phyloP scores from a whole-genome alignment of 352 stramenopile genomes.

The Globisporangium ultimum region DNA sequence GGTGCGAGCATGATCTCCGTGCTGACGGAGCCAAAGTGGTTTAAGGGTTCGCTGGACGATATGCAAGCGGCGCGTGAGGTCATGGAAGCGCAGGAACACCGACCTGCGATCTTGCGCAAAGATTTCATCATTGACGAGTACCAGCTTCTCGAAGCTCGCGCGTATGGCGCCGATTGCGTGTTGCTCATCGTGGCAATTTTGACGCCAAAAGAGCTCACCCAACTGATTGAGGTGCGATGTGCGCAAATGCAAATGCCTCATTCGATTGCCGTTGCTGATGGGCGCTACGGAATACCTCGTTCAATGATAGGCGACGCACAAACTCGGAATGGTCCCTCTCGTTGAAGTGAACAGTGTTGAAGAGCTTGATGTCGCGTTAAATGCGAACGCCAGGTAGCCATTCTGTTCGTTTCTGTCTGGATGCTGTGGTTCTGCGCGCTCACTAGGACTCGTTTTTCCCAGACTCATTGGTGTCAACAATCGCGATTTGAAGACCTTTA shows the following conservation, averaged over 20 bases:
- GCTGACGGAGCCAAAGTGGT: slow-evolving; percentile 97
- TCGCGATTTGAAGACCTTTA: slow-evolving; percentile 97
- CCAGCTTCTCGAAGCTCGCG: slow-evolving; percentile 93
- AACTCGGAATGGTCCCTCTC: slow-evolving; percentile 95
- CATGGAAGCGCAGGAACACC: slow-evolving; percentile 36
- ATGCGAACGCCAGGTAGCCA: slow-evolving; percentile 73
- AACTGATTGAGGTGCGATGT: slow-evolving; percentile 55
- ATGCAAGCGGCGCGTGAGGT: slow-evolving; percentile 54
- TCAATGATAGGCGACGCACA: slow-evolving; percentile 60
- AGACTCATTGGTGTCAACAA: slow-evolving; percentile 98
- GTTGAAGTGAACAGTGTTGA: slow-evolving; percentile 96
- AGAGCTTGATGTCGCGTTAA: slow-evolving; percentile 94
- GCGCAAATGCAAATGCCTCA: not conserved
- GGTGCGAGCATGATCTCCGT: slow-evolving; percentile 97
- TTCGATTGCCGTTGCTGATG: not conserved
- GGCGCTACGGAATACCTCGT: too few species aligned
- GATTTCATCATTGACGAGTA: slow-evolving; percentile 97
- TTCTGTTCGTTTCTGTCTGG: not conserved
- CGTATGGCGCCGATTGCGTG: slow-evolving; percentile 95
- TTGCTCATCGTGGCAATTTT: slow-evolving; percentile 96
- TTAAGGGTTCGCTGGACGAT: slow-evolving; percentile 94
- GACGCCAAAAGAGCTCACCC: slow-evolving; percentile 43
- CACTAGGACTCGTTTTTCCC: not conserved
- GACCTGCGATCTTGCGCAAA: slow-evolving; percentile 81
- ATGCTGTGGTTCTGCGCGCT: not conserved